These are phyloP conservation scores for Rubroboletus satanas DNA, from an alignment of 768 basidiomycete species.

Conservation along the genomic window DNA sequence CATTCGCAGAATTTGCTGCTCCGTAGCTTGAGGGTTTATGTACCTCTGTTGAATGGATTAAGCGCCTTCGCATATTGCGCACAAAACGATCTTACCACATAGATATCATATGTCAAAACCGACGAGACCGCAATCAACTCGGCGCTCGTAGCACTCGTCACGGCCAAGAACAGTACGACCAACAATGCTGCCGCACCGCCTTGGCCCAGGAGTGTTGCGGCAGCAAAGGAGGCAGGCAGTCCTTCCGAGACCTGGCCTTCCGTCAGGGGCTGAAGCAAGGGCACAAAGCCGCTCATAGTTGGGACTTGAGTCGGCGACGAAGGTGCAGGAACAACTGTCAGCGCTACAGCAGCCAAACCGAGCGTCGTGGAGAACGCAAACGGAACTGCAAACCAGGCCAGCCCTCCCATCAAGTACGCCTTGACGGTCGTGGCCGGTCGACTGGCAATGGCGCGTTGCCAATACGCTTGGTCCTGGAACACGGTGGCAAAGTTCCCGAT, in stretches of 20 bases:
- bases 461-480: constrained; percentile 75
- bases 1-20: constrained; percentile 62
- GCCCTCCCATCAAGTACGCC: constrained; percentile 83
- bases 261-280: constrained; percentile 40
- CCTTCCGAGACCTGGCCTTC: constrained; percentile 80
- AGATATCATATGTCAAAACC: constrained; percentile 80
- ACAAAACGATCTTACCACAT: constrained; percentile 47
- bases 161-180: constrained; percentile 80
- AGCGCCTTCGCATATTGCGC: neutral
- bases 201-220: constrained; percentile 75
- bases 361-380: constrained; percentile 85
- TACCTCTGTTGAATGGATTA: constrained; percentile 46
- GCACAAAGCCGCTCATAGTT: constrained; percentile 48
- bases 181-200: constrained; percentile 77
- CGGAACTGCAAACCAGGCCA: constrained; percentile 91
- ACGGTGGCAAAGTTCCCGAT: constrained; percentile 78
- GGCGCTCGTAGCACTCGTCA: constrained; percentile 80
- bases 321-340: constrained; percentile 42
- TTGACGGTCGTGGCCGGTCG: constrained; percentile 83
- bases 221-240: constrained; percentile 79
- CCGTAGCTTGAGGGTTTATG: constrained; percentile 78
- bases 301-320: constrained; percentile 33
- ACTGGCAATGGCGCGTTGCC: constrained; percentile 89
- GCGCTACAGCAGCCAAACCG: constrained; percentile 83
- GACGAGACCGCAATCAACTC: constrained; percentile 90